Evolutionary conservation across 805 yeast genomes (phyloP).

Genomic region (Vanderwaltozyma verrucispora): DNA sequence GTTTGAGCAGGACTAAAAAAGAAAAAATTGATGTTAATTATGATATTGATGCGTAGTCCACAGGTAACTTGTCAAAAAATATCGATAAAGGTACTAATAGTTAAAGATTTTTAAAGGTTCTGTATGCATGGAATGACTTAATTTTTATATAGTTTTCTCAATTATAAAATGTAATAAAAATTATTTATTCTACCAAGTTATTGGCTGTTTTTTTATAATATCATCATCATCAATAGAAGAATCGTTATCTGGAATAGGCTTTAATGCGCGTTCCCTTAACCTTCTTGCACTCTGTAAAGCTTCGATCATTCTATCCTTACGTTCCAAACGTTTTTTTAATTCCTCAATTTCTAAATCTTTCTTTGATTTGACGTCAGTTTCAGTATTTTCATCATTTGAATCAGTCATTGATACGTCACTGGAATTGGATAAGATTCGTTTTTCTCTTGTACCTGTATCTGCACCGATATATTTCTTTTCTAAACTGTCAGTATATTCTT

Average conservation of each 20-base stretch:
- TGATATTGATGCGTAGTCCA: constrained; percentile 2
- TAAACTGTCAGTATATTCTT: constrained; percentile 11
- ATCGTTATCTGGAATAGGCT: constrained; percentile 8
- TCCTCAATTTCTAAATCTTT: constrained; percentile 58
- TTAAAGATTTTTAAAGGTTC: too few species aligned
- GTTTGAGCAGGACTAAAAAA: neutral
- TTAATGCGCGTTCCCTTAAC: constrained; percentile 36
- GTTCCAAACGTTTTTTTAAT: constrained; percentile 48
- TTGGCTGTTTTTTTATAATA: neutral
- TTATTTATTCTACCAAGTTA: neutral
- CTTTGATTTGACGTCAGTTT: neutral
- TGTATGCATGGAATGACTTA: too few species aligned
- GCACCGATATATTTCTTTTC: constrained; percentile 10
- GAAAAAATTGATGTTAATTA: neutral
- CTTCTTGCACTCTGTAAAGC: constrained; percentile 59
- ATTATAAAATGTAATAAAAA: too few species aligned
- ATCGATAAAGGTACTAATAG: too few species aligned
- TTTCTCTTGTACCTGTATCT: too few species aligned
- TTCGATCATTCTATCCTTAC: constrained; percentile 70
- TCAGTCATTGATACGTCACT: constrained; percentile 1
- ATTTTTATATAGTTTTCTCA: too few species aligned
- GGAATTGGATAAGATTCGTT: neutral
- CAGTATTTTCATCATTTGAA: neutral
- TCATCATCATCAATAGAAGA: neutral
- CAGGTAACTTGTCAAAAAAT: too few species aligned